Evolutionary conservation across 2,329 filamentous ascomycete species (phyloP).

Genomic region (Alternaria tenuissima): DNA sequence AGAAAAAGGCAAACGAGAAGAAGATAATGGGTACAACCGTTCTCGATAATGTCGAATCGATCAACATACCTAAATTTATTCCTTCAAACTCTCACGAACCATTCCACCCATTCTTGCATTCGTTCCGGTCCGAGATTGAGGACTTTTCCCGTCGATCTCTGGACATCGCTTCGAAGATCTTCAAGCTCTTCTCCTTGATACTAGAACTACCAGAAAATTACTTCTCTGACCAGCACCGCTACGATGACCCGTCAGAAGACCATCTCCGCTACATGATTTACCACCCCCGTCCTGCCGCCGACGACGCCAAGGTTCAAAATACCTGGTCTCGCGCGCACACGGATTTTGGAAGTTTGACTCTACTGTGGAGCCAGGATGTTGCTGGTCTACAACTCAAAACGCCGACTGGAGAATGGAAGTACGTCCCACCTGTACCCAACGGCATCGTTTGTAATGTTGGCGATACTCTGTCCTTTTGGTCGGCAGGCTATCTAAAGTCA

Average conservation of each 20-base stretch:
- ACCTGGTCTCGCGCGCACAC: slow-evolving; percentile 59
- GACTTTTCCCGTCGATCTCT: slow-evolving; percentile 37
- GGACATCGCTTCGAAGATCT: slow-evolving; percentile 44
- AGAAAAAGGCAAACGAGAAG: slow-evolving; percentile 36
- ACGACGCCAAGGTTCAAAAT: slow-evolving; percentile 49
- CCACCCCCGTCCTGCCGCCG: slow-evolving; percentile 51
- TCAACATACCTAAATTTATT: slow-evolving; percentile 47
- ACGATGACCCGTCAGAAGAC: slow-evolving; percentile 49
- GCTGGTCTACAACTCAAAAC: slow-evolving; percentile 59
- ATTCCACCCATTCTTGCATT: slow-evolving; percentile 38
- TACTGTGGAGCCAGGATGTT: slow-evolving; percentile 59
- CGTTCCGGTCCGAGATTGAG: slow-evolving; percentile 38
- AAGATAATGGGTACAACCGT: slow-evolving; percentile 42
- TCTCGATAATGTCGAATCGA: slow-evolving; percentile 44
- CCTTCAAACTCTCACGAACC: slow-evolving; percentile 31
- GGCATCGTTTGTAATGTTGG: slow-evolving; percentile 62
- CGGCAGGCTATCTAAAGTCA: slow-evolving; percentile 57
- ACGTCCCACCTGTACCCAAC: slow-evolving; percentile 56
- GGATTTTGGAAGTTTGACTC: slow-evolving; percentile 58
- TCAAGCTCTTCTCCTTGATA: slow-evolving; percentile 52
- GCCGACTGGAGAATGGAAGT: slow-evolving; percentile 57
- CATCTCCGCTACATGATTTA: slow-evolving; percentile 55
- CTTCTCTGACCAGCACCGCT: slow-evolving; percentile 49
- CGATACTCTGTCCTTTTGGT: slow-evolving; percentile 53
- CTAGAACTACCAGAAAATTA: slow-evolving; percentile 52